Conservation (phyloP, 2,329 filamentous ascomycete genomes). For the Aspergillus fumigatus region DNA sequence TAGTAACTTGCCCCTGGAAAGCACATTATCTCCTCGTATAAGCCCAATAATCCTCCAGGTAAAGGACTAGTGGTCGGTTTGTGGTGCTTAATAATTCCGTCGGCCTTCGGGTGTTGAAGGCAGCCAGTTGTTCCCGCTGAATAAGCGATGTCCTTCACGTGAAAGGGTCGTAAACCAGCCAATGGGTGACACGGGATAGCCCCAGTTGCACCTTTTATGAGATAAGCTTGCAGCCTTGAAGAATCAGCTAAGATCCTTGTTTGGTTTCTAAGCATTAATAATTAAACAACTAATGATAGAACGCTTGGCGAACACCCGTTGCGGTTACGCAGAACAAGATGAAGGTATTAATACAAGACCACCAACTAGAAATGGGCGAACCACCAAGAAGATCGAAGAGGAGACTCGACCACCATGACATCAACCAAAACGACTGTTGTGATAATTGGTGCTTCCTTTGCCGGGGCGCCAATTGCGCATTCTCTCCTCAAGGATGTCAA, state of each 20-base stretch:
- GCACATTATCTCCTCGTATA: too few relatives aligned
- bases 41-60: too few relatives aligned
- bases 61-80: too few relatives aligned
- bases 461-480: slow-evolving; percentile 34
- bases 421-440: slow-evolving; percentile 17
- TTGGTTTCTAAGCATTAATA: not conserved
- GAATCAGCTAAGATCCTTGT: not conserved
- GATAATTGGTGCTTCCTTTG: slow-evolving; percentile 37
- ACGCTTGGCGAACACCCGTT: not conserved
- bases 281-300: not conserved
- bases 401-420: not conserved
- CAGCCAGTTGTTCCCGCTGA: too few relatives aligned
- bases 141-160: too few relatives aligned
- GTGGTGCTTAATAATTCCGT: too few relatives aligned
- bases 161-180: too few relatives aligned
- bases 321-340: not conserved
- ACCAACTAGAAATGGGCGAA: not conserved
- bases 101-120: too few relatives aligned
- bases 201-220: not conserved
- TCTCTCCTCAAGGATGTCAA: slow-evolving; percentile 31
- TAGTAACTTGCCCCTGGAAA: too few relatives aligned
- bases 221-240: not conserved
- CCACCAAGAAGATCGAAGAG: not conserved
- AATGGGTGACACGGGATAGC: too few relatives aligned
- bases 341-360: not conserved